Conservation (phyloP, 768 basidiomycete genomes). For the Boletus reticuloceps region DNA sequence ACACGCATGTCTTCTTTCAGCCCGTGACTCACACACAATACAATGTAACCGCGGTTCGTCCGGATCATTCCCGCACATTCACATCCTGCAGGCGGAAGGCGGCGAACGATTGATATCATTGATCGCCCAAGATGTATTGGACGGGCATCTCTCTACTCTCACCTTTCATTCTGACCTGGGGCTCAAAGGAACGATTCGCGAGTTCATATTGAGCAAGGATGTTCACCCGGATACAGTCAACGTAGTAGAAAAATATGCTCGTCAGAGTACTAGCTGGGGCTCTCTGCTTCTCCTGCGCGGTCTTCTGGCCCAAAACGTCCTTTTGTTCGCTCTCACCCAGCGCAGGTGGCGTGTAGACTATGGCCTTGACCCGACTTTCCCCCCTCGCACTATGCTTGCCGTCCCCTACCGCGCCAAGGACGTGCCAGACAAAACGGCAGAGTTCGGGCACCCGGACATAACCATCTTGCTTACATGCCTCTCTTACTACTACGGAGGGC, state of each 20-base stretch:
- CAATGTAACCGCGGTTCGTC: neutral
- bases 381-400: neutral
- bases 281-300: neutral
- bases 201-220: neutral
- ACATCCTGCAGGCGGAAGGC: neutral
- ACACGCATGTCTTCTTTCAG: neutral
- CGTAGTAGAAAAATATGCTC: neutral
- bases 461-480: neutral
- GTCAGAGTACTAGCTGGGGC: neutral
- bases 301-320: neutral
- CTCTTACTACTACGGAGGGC: neutral
- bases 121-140: neutral
- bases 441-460: neutral
- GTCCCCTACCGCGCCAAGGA: neutral
- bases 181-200: neutral
- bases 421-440: neutral
- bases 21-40: neutral
- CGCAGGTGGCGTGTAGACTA: neutral
- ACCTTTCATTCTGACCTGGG: neutral
- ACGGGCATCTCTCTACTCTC: neutral
- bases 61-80: neutral
- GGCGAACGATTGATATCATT: neutral
- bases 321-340: neutral
- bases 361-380: neutral
- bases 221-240: neutral